Evolutionary conservation across 495 filamentous ascomycete species (phyloP).

Genomic region (Podospora pseudopauciseta): DNA sequence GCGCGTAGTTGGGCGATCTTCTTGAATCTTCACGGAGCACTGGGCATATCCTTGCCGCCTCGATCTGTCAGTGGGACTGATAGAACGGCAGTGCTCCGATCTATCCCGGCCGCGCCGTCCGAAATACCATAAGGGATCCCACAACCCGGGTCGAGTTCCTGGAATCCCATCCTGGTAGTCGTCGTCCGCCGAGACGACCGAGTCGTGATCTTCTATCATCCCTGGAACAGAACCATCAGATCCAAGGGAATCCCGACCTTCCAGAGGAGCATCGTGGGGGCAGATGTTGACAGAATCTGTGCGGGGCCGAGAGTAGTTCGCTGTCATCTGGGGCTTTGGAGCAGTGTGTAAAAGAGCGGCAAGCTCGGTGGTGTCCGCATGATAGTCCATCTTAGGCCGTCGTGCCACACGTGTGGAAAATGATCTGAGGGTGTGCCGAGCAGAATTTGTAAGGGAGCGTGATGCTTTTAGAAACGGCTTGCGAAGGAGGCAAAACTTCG

Average conservation of each 20-base stretch:
- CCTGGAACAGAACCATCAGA: slow-evolving; percentile 28
- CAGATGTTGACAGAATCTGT: slow-evolving; percentile 2
- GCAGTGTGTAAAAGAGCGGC: background rate
- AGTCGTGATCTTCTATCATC: slow-evolving; percentile 32
- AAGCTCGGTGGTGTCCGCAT: background rate
- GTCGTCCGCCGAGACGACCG: slow-evolving; percentile 30
- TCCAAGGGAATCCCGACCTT: slow-evolving; percentile 23
- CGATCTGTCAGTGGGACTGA: background rate
- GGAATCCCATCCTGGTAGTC: slow-evolving; percentile 15
- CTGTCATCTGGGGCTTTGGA: background rate
- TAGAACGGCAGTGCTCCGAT: background rate
- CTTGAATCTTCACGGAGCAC: background rate
- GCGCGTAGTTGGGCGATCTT: background rate
- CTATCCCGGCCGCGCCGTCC: slow-evolving; percentile 1
- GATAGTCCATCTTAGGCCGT: background rate
- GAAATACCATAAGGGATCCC: slow-evolving; percentile 26
- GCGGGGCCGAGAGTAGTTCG: background rate
- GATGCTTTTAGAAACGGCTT: background rate
- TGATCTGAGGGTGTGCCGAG: background rate
- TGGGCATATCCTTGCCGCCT: background rate
- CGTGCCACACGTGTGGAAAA: background rate
- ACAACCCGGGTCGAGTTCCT: slow-evolving; percentile 18
- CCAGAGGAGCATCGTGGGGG: background rate
- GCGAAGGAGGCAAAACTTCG: background rate
- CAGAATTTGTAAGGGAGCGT: background rate